Conservation (phyloP, 257 asterid species). For the Solanum etuberosum region DNA sequence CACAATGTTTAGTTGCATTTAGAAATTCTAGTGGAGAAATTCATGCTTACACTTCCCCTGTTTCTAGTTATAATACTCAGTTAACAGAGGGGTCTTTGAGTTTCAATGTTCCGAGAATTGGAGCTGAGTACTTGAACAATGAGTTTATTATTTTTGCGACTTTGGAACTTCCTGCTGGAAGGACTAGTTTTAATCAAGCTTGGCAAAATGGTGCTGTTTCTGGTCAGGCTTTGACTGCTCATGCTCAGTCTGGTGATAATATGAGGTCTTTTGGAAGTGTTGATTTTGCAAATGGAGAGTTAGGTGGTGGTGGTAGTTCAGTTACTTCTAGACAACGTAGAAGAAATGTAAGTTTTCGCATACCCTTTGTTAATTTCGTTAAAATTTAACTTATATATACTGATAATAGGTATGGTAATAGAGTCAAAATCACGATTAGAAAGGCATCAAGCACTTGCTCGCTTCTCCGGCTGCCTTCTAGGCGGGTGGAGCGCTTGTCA, state of each 20-base stretch:
- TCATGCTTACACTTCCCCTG: conserved; percentile 43
- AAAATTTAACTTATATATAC: neutral
- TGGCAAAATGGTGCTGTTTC: conserved; percentile 62
- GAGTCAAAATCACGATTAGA: neutral
- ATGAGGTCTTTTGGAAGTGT: conserved; percentile 21
- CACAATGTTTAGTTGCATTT: conserved; percentile 55
- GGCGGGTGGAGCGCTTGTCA: no score
- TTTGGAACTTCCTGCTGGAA: conserved; percentile 35
- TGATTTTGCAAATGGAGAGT: conserved; percentile 43
- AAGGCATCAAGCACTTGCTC: neutral
- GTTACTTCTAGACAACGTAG: conserved; percentile 19
- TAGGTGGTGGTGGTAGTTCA: conserved; percentile 5
- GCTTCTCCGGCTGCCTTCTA: no score
- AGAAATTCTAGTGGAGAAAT: conserved; percentile 15
- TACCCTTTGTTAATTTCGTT: neutral
- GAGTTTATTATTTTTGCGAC: conserved; percentile 55
- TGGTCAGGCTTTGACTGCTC: conserved; percentile 10
- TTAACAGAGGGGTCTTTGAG: conserved; percentile 34
- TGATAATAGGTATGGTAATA: neutral
- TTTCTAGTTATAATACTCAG: neutral
- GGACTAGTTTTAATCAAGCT: conserved; percentile 44
- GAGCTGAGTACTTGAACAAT: conserved; percentile 21
- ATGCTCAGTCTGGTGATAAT: conserved; percentile 7
- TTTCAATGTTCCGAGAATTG: conserved; percentile 32
- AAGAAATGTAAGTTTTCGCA: conserved; percentile 37